These are phyloP conservation scores for Incumbomyces lentus DNA, from an alignment of 2,329 filamentous ascomycete species.

Conservation along the genomic window DNA sequence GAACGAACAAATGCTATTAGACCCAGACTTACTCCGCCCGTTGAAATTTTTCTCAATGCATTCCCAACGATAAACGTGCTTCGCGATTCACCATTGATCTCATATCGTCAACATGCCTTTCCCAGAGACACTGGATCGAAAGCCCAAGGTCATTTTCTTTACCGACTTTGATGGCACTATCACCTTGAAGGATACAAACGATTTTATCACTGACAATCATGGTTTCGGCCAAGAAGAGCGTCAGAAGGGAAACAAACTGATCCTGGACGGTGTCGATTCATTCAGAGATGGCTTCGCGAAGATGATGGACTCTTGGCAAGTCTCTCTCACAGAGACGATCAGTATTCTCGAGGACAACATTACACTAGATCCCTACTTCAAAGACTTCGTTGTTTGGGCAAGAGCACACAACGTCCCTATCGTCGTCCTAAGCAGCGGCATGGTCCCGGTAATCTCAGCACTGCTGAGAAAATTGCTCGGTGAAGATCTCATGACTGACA, in stretches of 20 bases:
- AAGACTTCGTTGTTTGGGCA: conserved; percentile 77
- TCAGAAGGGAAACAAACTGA: conserved; percentile 61
- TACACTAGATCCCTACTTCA: conserved; percentile 78
- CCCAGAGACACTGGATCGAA: conserved; percentile 31
- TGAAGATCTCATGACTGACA: conserved; percentile 57
- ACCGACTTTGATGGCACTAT: conserved; percentile 98
- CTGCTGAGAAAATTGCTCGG: conserved; percentile 72
- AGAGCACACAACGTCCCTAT: conserved; percentile 75
- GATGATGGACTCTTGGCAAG: conserved; percentile 81
- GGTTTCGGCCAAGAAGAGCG: conserved; percentile 69
- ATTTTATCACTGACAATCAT: conserved; percentile 74
- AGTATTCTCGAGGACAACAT: conserved; percentile 69
- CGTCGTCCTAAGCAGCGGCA: conserved; percentile 83
- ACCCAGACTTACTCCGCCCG: too few species aligned
- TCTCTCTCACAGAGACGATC: conserved; percentile 74
- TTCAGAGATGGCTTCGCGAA: conserved; percentile 63
- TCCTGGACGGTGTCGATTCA: conserved; percentile 52
- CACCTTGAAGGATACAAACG: conserved; percentile 62
- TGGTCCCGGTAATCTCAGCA: conserved; percentile 82
- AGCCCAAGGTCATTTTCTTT: conserved; percentile 93
- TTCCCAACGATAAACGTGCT: too few species aligned
- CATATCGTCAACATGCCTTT: conserved; percentile 14
- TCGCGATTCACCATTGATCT: too few species aligned
- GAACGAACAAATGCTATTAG: too few species aligned
- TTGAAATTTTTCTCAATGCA: too few species aligned